Conservation (phyloP, 768 basidiomycete genomes). For the Floccularia luteovirens region DNA sequence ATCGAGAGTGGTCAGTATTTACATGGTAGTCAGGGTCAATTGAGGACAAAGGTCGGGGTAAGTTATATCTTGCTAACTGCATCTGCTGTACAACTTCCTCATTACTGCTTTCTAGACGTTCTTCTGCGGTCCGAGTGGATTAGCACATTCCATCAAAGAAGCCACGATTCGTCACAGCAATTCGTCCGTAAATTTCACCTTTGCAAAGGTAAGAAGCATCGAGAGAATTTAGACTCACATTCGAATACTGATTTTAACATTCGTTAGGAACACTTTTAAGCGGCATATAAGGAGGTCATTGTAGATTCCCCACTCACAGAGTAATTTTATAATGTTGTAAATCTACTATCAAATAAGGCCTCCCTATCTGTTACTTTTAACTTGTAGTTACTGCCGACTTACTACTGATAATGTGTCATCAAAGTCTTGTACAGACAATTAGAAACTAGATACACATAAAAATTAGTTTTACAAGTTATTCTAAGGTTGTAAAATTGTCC, state of each 20-base stretch:
- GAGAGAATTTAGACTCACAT: no score
- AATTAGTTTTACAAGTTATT: not conserved
- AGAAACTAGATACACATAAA: not conserved
- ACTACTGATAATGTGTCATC: not conserved
- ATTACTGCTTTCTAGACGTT: slow-evolving; percentile 51
- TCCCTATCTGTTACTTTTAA: no score
- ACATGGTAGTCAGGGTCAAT: slow-evolving; percentile 66
- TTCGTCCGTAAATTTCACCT: slow-evolving; percentile 61
- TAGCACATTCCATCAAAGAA: slow-evolving; percentile 73
- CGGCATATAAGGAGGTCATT: no score
- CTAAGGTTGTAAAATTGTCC: not conserved
- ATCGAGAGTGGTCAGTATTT: slow-evolving; percentile 82
- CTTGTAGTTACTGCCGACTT: no score
- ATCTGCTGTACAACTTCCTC: slow-evolving; percentile 2
- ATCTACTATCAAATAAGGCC: no score
- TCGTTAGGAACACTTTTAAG: slow-evolving; percentile 53
- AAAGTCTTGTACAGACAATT: no score
- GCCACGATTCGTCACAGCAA: slow-evolving; percentile 52
- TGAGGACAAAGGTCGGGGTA: slow-evolving; percentile 82
- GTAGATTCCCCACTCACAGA: no score
- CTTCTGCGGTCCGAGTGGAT: slow-evolving; percentile 76
- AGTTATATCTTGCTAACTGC: slow-evolving; percentile 17
- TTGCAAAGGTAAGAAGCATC: slow-evolving; percentile 57
- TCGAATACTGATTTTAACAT: slow-evolving; percentile 6
- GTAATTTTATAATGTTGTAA: no score